Evolutionary conservation across 2,329 filamentous ascomycete species (phyloP).

Genomic region (Trichocomaceae sp.): DNA sequence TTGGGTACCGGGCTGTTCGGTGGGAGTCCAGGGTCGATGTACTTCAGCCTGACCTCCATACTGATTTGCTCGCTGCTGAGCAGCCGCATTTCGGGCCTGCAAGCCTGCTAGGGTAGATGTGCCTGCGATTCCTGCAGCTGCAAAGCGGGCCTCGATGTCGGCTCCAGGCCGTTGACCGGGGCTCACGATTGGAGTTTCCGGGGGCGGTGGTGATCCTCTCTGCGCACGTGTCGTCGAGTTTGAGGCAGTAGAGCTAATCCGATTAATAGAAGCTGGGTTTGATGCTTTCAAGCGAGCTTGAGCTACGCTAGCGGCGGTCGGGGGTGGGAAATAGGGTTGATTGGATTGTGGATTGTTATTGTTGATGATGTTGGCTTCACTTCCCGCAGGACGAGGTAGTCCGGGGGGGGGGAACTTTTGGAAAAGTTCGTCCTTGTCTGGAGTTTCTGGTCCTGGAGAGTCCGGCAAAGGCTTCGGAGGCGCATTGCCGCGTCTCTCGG

Average conservation of each 20-base stretch:
- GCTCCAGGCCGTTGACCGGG: conserved; percentile 64
- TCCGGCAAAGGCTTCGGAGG: conserved; percentile 72
- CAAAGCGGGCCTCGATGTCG: conserved; percentile 86
- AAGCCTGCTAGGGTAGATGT: conserved; percentile 74
- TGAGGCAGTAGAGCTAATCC: conserved; percentile 75
- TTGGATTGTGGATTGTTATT: conserved; percentile 49
- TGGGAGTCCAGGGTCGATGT: conserved; percentile 83
- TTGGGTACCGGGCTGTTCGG: conserved; percentile 76
- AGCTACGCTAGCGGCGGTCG: conserved; percentile 22
- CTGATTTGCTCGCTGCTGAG: conserved; percentile 71
- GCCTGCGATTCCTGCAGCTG: conserved; percentile 82
- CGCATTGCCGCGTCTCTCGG: conserved; percentile 73
- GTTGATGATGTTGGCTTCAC: conserved; percentile 37
- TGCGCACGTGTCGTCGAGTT: conserved; percentile 88
- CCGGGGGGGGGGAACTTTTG: conserved; percentile 53
- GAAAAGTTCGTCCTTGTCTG: conserved; percentile 74
- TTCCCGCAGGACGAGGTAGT: conserved; percentile 18
- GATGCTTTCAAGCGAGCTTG: conserved; percentile 43
- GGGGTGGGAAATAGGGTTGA: conserved; percentile 59
- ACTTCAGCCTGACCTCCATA: conserved; percentile 54
- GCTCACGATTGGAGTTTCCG: conserved; percentile 79
- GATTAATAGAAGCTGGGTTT: conserved; percentile 50
- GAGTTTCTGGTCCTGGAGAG: conserved; percentile 68
- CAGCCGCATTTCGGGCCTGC: conserved; percentile 68
- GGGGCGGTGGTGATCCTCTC: conserved; percentile 86